phyloP scores from a whole-genome alignment of 2,329 filamentous ascomycete species.

The Pyricularia grisea region DNA sequence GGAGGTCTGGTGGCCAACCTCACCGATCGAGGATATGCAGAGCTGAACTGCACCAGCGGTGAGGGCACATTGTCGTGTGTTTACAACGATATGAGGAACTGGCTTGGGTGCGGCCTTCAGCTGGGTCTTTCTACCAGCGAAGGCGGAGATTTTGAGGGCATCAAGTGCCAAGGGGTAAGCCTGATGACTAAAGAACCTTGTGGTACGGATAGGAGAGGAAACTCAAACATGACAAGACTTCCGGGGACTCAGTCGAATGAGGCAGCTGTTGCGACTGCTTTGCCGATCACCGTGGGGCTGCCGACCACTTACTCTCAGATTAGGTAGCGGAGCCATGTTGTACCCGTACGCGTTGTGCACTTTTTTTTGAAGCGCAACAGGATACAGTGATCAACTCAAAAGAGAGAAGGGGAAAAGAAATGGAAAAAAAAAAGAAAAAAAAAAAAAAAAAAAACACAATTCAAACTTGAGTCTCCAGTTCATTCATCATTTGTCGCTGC shows the following conservation, averaged over 20 bases:
- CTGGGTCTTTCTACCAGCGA: slow-evolving; percentile 15
- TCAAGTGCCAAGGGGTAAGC: neutral
- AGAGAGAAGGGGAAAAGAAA: no score
- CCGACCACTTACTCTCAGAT: neutral
- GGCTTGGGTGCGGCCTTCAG: slow-evolving; percentile 20
- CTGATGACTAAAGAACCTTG: neutral
- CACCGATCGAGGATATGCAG: slow-evolving; percentile 13
- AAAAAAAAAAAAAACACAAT: neutral
- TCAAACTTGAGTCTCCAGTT: neutral
- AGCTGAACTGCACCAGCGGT: slow-evolving; percentile 12
- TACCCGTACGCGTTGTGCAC: no score
- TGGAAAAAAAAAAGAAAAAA: neutral
- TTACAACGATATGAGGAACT: slow-evolving; percentile 13
- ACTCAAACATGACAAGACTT: neutral
- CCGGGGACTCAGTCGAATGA: neutral
- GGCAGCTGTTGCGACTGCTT: neutral
- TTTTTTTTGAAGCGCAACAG: neutral
- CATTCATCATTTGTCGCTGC: neutral
- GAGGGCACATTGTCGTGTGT: slow-evolving; percentile 13
- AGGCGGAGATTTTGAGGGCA: neutral
- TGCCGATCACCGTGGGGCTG: neutral
- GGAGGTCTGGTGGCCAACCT: slow-evolving; percentile 13
- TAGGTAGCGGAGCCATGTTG: neutral
- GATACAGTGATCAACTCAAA: neutral
- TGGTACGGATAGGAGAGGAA: neutral